phyloP scores from a whole-genome alignment of 306 rosid genomes.

The Astragalus membranaceus region DNA sequence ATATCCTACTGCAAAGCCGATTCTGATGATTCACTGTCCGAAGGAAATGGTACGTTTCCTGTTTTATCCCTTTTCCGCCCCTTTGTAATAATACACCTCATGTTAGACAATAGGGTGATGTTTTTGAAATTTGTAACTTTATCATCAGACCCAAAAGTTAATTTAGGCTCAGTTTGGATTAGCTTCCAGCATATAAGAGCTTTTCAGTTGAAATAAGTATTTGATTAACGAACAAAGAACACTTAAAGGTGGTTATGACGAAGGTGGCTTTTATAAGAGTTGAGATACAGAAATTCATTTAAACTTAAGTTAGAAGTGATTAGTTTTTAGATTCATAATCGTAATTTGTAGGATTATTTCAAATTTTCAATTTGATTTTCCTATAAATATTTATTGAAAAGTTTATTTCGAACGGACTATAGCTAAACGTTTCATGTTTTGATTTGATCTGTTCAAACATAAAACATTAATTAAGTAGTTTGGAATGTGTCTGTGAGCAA shows the following conservation, averaged over 20 bases:
- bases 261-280: not conserved
- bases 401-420: not conserved
- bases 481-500: not conserved
- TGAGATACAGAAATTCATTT: not conserved
- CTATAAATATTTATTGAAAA: not conserved
- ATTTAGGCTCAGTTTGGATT: not conserved
- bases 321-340: not conserved
- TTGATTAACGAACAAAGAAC: not conserved
- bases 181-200: not conserved
- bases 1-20: slow-evolving; percentile 99
- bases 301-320: not conserved
- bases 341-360: not conserved
- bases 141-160: not conserved
- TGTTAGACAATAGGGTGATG: not conserved
- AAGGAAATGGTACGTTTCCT: slow-evolving; percentile 71
- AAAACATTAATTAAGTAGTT: not conserved
- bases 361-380: not conserved
- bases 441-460: not conserved
- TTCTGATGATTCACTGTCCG: slow-evolving; percentile 83
- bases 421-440: not conserved
- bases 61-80: not conserved
- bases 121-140: not conserved
- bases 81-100: not conserved
- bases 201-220: not conserved
- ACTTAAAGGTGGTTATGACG: not conserved